Evolutionary conservation across 2,329 filamentous ascomycete genomes (phyloP).

Genomic region (Penicillium sp.): DNA sequence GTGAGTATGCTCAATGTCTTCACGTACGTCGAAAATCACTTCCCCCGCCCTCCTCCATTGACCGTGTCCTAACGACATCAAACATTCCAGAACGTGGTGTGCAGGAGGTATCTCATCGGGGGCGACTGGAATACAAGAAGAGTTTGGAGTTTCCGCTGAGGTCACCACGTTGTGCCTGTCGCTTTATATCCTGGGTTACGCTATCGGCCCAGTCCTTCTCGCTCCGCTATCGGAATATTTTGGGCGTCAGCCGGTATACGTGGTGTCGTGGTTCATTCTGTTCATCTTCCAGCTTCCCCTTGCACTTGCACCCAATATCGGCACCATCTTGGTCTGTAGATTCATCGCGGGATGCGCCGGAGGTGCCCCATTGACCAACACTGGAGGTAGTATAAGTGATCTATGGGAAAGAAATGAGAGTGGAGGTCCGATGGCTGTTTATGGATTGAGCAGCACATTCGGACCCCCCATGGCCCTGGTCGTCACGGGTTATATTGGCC

Average conservation of each 20-base stretch:
- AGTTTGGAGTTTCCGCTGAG: conserved; percentile 29
- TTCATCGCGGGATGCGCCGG: conserved; percentile 30
- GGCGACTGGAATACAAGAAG: conserved; percentile 21
- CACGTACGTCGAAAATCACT: conserved; percentile 20
- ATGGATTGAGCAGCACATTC: conserved; percentile 35
- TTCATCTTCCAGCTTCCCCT: conserved; percentile 30
- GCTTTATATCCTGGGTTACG: conserved; percentile 28
- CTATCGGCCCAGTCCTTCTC: conserved; percentile 29
- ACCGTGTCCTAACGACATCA: not conserved
- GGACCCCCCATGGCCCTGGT: conserved; percentile 35
- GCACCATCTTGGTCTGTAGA: conserved; percentile 29
- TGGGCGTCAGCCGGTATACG: conserved; percentile 35
- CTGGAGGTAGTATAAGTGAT: conserved; percentile 30
- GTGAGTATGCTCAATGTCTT: conserved; percentile 35
- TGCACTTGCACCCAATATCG: conserved; percentile 27
- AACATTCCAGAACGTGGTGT: conserved; percentile 21
- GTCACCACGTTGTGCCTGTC: conserved; percentile 34
- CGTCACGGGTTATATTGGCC: conserved; percentile 33
- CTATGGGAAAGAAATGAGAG: conserved; percentile 31
- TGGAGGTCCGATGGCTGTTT: conserved; percentile 34
- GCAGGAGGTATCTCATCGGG: conserved; percentile 29
- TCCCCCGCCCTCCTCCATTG: not conserved
- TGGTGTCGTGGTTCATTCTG: conserved; percentile 29
- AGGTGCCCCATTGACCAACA: conserved; percentile 34
- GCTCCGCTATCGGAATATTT: conserved; percentile 36